phyloP scores from a whole-genome alignment of 2,329 filamentous ascomycete genomes.

The Colletotrichum sansevieriae region DNA sequence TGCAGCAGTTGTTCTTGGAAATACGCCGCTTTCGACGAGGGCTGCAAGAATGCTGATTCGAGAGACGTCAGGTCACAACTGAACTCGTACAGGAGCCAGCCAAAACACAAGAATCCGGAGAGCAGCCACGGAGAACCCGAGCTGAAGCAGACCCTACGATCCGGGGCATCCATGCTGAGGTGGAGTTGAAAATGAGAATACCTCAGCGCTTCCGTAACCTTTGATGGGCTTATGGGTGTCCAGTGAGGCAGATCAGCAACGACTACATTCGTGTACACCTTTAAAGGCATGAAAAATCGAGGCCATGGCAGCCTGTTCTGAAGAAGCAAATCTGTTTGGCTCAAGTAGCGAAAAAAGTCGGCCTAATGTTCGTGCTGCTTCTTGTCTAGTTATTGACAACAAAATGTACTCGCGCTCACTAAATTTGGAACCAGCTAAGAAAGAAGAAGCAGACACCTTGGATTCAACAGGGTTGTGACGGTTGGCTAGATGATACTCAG shows the following conservation, averaged over 20 bases:
- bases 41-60: not conserved
- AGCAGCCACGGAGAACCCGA: not conserved
- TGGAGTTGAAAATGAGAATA: not conserved
- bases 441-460: not conserved
- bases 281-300: not conserved
- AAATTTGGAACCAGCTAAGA: not conserved
- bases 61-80: not conserved
- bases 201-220: not conserved
- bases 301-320: not conserved
- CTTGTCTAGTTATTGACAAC: not conserved
- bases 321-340: not conserved
- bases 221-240: not conserved
- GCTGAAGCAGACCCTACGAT: not conserved
- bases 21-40: not conserved
- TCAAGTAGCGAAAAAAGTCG: not conserved
- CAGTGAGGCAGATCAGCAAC: not conserved
- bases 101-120: not conserved
- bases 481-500: not conserved
- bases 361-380: slow-evolving; percentile 24
- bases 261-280: not conserved
- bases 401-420: not conserved
- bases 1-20: not conserved
- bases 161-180: not conserved
- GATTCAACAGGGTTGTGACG: not conserved
- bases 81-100: slow-evolving; percentile 6